Evolutionary conservation across 768 basidiomycete genomes (phyloP).

Genomic region (Boletellus sp.): DNA sequence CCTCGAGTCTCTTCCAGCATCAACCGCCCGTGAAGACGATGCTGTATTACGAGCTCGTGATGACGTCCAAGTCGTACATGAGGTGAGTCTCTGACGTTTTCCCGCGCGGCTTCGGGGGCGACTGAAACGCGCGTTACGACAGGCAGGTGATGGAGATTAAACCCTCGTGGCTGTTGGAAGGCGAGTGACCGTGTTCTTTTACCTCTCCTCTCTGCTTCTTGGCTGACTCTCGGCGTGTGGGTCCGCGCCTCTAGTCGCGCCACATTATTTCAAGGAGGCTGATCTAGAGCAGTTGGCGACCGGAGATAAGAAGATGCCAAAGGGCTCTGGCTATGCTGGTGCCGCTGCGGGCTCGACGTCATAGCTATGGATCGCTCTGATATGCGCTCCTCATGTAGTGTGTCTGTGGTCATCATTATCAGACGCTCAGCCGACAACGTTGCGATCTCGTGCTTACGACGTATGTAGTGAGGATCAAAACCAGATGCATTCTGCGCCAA

Average conservation of each 20-base stretch:
- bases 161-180: constrained; percentile 89
- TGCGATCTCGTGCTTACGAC: neutral
- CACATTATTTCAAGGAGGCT: constrained; percentile 91
- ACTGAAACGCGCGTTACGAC: neutral
- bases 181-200: constrained; percentile 37
- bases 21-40: constrained; percentile 91
- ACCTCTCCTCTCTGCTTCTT: neutral
- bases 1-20: constrained; percentile 90
- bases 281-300: constrained; percentile 76
- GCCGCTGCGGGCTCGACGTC: constrained; percentile 8
- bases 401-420: too few species aligned
- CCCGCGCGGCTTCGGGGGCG: too few species aligned
- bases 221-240: constrained; percentile 4
- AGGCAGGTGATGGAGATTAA: constrained; percentile 99
- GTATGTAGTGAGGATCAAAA: neutral
- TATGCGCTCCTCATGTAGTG: neutral
- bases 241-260: constrained; percentile 60
- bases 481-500: neutral
- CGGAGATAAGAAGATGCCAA: constrained; percentile 93
- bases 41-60: constrained; percentile 94
- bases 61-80: constrained; percentile 97
- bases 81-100: constrained; percentile 39
- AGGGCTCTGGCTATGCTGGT: constrained; percentile 45
- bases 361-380: neutral
- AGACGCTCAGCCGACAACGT: too few species aligned